Evolutionary conservation across 1,139 yeast genomes (phyloP).

Genomic region (Sugiyamaella castrensis): DNA sequence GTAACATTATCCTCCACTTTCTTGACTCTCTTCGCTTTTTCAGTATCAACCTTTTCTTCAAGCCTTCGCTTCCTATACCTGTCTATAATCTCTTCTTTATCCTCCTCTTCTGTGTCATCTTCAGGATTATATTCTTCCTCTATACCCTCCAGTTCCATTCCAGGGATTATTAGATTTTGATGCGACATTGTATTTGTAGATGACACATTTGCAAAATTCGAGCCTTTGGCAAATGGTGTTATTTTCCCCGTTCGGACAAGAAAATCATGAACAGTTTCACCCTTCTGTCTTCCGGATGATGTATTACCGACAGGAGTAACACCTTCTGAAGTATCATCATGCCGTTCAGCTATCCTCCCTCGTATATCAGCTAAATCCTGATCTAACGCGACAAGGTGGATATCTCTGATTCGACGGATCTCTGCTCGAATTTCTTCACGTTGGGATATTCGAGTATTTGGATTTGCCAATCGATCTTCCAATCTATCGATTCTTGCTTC

Average conservation of each 20-base stretch:
- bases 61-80: constrained; percentile 13
- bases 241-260: constrained; percentile 86
- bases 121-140: constrained; percentile 24
- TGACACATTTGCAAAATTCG: constrained; percentile 43
- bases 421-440: constrained; percentile 56
- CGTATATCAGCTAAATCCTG: constrained; percentile 67
- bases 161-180: constrained; percentile 46
- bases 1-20: constrained; percentile 27
- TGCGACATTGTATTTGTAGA: constrained; percentile 35
- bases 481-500: constrained; percentile 46
- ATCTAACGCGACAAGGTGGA: constrained; percentile 52
- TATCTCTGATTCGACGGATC: constrained; percentile 48
- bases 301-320: constrained; percentile 13
- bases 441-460: constrained; percentile 65
- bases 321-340: constrained; percentile 17
- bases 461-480: constrained; percentile 48
- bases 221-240: constrained; percentile 84
- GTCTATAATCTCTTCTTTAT: constrained; percentile 9
- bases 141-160: constrained; percentile 35
- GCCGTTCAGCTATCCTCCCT: constrained; percentile 45
- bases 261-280: constrained; percentile 75
- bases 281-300: constrained; percentile 46
- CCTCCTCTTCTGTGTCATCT: constrained; percentile 10
- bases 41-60: not conserved
- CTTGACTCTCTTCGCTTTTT: too few relatives aligned